phyloP scores from a whole-genome alignment of 345 rosid species.

The Odontarrhena argentea region DNA sequence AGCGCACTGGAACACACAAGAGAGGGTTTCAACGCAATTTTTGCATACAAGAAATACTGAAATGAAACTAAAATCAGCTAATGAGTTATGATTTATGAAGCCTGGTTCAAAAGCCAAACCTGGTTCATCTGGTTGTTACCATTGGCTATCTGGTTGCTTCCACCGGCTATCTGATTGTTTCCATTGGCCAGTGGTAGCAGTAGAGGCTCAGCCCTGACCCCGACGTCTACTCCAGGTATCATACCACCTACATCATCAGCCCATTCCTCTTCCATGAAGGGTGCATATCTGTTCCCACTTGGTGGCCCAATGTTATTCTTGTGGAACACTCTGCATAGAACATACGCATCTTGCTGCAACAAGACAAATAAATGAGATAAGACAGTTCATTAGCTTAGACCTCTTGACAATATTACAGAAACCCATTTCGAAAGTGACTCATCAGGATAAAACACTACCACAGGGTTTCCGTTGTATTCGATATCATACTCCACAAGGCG shows the following conservation, averaged over 20 bases:
- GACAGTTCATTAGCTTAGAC: not conserved
- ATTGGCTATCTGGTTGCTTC: constrained; percentile 5
- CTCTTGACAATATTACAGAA: not conserved
- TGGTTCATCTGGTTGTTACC: constrained; percentile 41
- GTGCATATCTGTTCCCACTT: constrained; percentile 78
- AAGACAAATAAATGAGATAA: constrained; percentile 30
- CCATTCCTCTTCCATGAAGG: constrained; percentile 83
- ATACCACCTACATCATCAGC: constrained; percentile 55
- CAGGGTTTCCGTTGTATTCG: constrained; percentile 47
- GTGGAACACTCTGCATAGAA: constrained; percentile 87
- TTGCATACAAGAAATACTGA: constrained; percentile 13
- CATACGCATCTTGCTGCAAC: constrained; percentile 64
- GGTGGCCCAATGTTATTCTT: constrained; percentile 95
- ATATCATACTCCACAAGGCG: constrained; percentile 72
- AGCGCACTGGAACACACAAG: constrained; percentile 20
- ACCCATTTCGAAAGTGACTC: not conserved
- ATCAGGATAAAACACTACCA: constrained; percentile 43
- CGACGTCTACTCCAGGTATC: constrained; percentile 63
- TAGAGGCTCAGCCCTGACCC: constrained; percentile 39
- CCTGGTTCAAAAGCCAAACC: constrained; percentile 42
- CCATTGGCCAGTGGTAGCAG: constrained; percentile 18
- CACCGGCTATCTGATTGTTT: not conserved
- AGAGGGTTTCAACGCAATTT: constrained; percentile 7
- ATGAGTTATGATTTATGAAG: constrained; percentile 11
- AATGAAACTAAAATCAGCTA: constrained; percentile 16